Base-by-base conservation (phyloP, 352 stramenopile genomes). In the Globisporangium irregulare region DNA sequence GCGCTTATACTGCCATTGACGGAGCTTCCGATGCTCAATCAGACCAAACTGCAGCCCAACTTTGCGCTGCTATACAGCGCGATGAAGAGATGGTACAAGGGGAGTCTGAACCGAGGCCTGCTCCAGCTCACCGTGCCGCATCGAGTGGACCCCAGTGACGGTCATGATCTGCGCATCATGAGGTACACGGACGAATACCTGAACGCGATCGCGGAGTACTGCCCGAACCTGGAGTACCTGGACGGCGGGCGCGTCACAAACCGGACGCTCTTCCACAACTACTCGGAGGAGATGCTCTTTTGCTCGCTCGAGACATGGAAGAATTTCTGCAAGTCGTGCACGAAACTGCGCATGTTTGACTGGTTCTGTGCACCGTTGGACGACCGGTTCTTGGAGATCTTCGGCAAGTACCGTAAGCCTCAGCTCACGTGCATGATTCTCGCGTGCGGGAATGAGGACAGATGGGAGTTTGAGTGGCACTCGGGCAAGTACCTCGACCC, bases 61-160 rank as follows among this genome's bases (percentile, higher is more conserved):
- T 56, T 74, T n/a, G 4, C 15, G 2, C 24, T 34, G 4, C 34
- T 75, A 7, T 70, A 73, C 56, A 24, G 27, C 15, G 55, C 66
- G 15, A 50, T 73, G 7, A 15, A 53, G 25, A 24, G n/a, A 12
- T 75, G 70, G 66, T 60, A 43, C 32, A 36, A 58, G 12, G 50
- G 46, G 7, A 43, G 27, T n/a, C 27, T 38, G 24, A 43, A 50
- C 53, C 48, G 62, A 36, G 70, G 70, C 0, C 54, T 76, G 3
- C 48, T 51, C 3, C 70, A 76, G 63, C 70, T 76, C 56, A 67
- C 62, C 7, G 24, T 76, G 4, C 66, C 53, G n/a, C 53, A 59
- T 38, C 24, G 60, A 24, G 61, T 73, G 25, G 61, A 62, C 14
- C 67, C 70, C 14, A 32, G 22, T 10, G 27, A 54, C 2, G 6